Evolutionary conservation across 768 basidiomycete genomes (phyloP), one percentile per base, ranked within the genome.

Genomic region (Chiua virens): DNA sequence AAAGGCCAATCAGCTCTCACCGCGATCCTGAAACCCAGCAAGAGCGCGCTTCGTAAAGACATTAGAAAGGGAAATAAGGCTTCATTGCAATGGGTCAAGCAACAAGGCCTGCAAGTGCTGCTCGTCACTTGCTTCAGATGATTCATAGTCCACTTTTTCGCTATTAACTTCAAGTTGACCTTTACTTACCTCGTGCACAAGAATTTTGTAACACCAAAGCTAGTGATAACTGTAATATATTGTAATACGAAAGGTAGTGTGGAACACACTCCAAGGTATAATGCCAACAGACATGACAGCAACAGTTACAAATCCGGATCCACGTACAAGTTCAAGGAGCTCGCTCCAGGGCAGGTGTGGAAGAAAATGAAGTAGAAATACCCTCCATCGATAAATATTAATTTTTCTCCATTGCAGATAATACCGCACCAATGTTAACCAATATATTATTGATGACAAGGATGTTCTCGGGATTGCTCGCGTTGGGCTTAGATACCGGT

Each of bases 1-100:
- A 76, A 83, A 60, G 87, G 87, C 1, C 81, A 79, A 27, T 75
- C 73, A 6, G 86, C 83, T 22, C 72, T 91, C 30, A 82, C 73
- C 49, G 58, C 71, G 37, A 77, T 83, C 49, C 74, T 91, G 77
- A 80, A 85, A 54, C 80, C 85, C 5, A 86, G 70, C 67, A 77
- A 77, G 56, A 77, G 49, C 17, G 80, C 86, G 0, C 75, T 91
- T 46, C 78, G 86, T 49, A 82, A 77, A 61, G 79, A 82, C 53
- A 77, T 89, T 42, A 75, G 71, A 66, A 77, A 75, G 59, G 73
- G 71, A 67, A 79, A 67, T 25, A 65, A 57, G 15, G 76, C 76
- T 1, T 71, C 83, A 0, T 63, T 79, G 35, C 67, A 75, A 48
- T 79, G 78, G 78, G 85, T 86, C 27, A 89, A 89, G 73, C 66